Evolutionary conservation across 371 early-diverging fungal genomes (phyloP).

Genomic region (Nematocida ausubeli): DNA sequence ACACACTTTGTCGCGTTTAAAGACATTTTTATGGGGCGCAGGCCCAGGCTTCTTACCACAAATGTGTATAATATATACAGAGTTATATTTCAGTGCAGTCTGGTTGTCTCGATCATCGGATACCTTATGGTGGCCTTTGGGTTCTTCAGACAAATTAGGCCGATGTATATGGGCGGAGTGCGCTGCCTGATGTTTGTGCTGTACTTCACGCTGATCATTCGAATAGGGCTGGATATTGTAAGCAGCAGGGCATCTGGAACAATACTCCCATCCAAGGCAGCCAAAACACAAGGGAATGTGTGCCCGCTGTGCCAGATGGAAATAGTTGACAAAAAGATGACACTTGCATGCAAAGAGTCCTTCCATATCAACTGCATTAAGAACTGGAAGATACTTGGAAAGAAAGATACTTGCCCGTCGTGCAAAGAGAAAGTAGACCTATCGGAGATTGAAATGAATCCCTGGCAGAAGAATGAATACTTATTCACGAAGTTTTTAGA

Average conservation of each 20-base stretch:
- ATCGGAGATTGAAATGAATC: conserved; percentile 43
- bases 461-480: conserved; percentile 64
- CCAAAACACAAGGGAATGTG: conserved; percentile 23
- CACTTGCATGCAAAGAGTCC: conserved; percentile 65
- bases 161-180: background rate
- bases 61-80: conserved; percentile 39
- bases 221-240: conserved; percentile 61
- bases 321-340: conserved; percentile 33
- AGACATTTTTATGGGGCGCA: conserved; percentile 42
- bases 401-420: conserved; percentile 85
- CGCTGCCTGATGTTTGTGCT: conserved; percentile 55
- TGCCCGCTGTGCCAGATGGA: conserved; percentile 45
- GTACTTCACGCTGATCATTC: conserved; percentile 65
- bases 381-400: conserved; percentile 85
- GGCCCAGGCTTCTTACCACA: conserved; percentile 28
- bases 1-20: conserved; percentile 41
- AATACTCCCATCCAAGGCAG: conserved; percentile 38
- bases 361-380: conserved; percentile 81
- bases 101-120: conserved; percentile 7
- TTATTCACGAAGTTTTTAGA: conserved; percentile 64
- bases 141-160: conserved; percentile 9
- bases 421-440: conserved; percentile 70
- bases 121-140: conserved; percentile 40
- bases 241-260: conserved; percentile 54
- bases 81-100: conserved; percentile 19